Evolutionary conservation across 768 basidiomycete genomes (phyloP).

Genomic region (Kwoniella dejecticola): DNA sequence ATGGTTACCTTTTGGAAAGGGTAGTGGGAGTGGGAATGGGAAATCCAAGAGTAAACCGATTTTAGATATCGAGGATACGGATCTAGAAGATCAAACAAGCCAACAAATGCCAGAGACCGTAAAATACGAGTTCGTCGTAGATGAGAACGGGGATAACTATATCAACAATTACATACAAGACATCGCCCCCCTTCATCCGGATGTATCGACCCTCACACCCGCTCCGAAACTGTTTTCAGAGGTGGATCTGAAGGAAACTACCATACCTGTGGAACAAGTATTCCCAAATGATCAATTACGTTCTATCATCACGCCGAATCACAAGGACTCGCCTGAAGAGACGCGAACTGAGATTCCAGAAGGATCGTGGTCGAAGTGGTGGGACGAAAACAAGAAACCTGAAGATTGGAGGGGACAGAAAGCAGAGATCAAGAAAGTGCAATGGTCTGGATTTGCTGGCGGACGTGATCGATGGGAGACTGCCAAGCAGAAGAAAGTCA

Average conservation of each 20-base stretch:
- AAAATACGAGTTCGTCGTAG: conserved; percentile 18
- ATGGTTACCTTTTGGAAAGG: conserved; percentile 15
- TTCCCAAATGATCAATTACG: conserved; percentile 32
- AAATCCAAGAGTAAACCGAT: neutral
- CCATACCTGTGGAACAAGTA: conserved; percentile 1
- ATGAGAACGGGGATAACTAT: conserved; percentile 25
- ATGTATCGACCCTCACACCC: conserved; percentile 25
- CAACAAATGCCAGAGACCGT: too few species aligned
- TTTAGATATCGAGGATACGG: neutral
- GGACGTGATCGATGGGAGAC: conserved; percentile 31
- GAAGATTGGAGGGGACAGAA: conserved; percentile 30
- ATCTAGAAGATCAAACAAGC: neutral
- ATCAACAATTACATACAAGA: conserved; percentile 10
- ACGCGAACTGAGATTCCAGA: conserved; percentile 6
- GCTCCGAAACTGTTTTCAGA: conserved; percentile 33
- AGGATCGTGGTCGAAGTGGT: conserved; percentile 25
- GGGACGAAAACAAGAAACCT: conserved; percentile 17
- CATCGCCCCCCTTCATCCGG: conserved; percentile 38
- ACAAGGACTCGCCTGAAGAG: neutral
- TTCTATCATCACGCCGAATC: conserved; percentile 30
- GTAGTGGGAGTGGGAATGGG: neutral
- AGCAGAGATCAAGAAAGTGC: conserved; percentile 30
- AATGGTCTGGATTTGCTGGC: conserved; percentile 39
- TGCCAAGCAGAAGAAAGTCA: conserved; percentile 26
- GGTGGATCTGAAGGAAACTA: conserved; percentile 18